phyloP scores from a whole-genome alignment of 164 flowering plant genomes.

The Protea cynaroides region DNA sequence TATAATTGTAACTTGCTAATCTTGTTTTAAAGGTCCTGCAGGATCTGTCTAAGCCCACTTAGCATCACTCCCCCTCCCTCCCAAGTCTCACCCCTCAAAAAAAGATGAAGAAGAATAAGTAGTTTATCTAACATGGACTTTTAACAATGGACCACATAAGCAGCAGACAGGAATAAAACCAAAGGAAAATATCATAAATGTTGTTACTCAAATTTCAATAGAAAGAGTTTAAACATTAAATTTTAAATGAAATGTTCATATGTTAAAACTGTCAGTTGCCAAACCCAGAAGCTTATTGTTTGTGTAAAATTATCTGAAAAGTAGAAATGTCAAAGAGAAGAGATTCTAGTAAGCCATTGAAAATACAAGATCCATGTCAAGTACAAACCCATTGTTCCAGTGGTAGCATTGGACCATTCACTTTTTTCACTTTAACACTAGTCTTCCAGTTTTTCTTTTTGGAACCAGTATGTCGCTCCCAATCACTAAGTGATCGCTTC shows the following conservation, averaged over 20 bases:
- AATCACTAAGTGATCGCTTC: conserved; percentile 77
- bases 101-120: too few relatives aligned
- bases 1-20: too few relatives aligned
- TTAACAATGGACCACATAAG: too few relatives aligned
- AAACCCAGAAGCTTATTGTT: not conserved
- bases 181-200: too few relatives aligned
- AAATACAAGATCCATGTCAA: conserved; percentile 11
- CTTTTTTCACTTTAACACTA: conserved; percentile 78
- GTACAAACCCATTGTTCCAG: conserved; percentile 92
- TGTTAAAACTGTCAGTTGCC: not conserved
- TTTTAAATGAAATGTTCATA: not conserved
- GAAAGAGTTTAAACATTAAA: not conserved
- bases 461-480: conserved; percentile 94
- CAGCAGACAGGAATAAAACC: too few relatives aligned
- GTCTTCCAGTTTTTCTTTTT: conserved; percentile 77
- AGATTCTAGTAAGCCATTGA: not conserved
- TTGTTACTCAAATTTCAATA: not conserved
- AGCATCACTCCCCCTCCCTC: too few relatives aligned
- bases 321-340: not conserved
- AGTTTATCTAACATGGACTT: too few relatives aligned
- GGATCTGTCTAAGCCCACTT: too few relatives aligned
- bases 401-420: conserved; percentile 74
- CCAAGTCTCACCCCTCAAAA: too few relatives aligned
- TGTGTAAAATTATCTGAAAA: not conserved
- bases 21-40: too few relatives aligned